Evolutionary conservation across 2,329 filamentous ascomycete species (phyloP).

Genomic region (Botrytis sinoallii): DNA sequence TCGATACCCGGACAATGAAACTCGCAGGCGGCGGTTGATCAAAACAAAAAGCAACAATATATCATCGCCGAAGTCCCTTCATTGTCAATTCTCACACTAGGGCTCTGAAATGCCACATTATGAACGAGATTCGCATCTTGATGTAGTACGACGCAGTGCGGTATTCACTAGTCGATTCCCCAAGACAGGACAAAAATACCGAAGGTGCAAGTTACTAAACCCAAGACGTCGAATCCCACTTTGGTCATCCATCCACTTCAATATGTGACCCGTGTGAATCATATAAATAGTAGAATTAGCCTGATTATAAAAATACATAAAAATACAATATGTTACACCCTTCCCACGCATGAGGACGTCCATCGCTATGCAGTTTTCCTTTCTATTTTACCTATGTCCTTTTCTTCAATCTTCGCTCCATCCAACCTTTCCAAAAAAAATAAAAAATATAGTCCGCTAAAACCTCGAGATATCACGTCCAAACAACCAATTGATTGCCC

Average conservation of each 20-base stretch:
- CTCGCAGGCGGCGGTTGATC: not conserved
- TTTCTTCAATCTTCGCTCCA: not conserved
- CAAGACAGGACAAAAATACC: not conserved
- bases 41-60: not conserved
- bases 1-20: not conserved
- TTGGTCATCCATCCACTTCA: not conserved
- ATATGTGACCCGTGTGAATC: not conserved
- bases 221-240: not conserved
- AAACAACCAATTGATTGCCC: slow-evolving; percentile 35
- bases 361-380: not conserved
- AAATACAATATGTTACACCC: not conserved
- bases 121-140: not conserved
- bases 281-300: not conserved
- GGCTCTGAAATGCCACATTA: not conserved
- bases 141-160: not conserved
- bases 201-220: not conserved
- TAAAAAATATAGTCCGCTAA: not conserved
- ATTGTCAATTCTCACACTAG: not conserved
- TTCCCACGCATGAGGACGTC: too few relatives aligned
- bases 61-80: not conserved
- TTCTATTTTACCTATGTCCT: not conserved
- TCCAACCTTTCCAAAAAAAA: not conserved
- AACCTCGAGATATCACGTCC: slow-evolving; percentile 34
- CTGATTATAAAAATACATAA: not conserved
- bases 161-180: not conserved